These are phyloP conservation scores for Jamesozyma spencerorum DNA, from an alignment of 805 yeast species.

Conservation along the genomic window DNA sequence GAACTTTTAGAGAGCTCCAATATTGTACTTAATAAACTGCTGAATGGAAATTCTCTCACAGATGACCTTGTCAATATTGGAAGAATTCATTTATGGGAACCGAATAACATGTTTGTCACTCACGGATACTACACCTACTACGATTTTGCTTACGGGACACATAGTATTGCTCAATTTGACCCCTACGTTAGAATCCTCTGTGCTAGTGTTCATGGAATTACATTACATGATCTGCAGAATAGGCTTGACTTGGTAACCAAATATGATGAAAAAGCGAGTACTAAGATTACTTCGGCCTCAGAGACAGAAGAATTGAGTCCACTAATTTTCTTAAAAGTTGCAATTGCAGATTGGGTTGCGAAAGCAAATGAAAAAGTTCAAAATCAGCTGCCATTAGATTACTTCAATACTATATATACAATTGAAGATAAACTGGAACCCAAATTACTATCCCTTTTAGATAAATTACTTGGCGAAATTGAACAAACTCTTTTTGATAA, in stretches of 20 bases:
- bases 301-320: conserved; percentile 4
- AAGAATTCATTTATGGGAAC: conserved; percentile 9
- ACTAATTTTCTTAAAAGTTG: conserved; percentile 7
- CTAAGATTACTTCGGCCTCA: too few relatives aligned
- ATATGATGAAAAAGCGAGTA: neutral
- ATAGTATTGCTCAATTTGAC: conserved; percentile 8
- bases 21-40: too few relatives aligned
- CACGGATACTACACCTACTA: conserved; percentile 5
- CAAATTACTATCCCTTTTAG: neutral
- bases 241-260: neutral
- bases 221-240: conserved; percentile 5
- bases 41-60: too few relatives aligned
- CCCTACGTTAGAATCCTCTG: conserved; percentile 5
- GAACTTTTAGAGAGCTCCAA: too few relatives aligned
- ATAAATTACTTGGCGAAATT: conserved; percentile 1
- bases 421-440: conserved; percentile 3
- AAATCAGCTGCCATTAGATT: conserved; percentile 1
- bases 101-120: conserved; percentile 6
- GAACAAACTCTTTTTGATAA: neutral
- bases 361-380: conserved; percentile 1
- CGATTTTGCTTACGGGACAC: conserved; percentile 8
- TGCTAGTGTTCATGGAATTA: conserved; percentile 8
- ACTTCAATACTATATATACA: conserved; percentile 2
- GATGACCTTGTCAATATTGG: too few relatives aligned
- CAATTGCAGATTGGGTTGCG: conserved; percentile 5